phyloP scores from a whole-genome alignment of 495 filamentous ascomycete genomes.

The Tuber microsphaerosporum region DNA sequence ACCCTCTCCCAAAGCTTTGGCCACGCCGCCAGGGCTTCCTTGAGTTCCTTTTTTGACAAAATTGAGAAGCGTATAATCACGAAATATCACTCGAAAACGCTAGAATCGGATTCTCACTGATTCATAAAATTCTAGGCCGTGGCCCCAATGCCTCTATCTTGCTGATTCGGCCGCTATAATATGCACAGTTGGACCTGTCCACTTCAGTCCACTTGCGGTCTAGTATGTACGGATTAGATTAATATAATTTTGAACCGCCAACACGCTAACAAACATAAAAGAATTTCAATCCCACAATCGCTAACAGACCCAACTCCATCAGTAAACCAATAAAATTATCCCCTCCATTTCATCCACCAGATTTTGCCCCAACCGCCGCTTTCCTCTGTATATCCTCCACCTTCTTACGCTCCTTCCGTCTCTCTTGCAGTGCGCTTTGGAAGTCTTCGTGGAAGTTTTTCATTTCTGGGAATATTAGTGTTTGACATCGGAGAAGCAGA shows the following conservation, averaged over 20 bases:
- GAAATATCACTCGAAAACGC: background rate
- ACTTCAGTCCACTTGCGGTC: background rate
- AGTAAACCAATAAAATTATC: background rate
- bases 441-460: slow-evolving; percentile 23
- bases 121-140: background rate
- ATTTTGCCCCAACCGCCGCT: slow-evolving; percentile 15
- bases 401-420: slow-evolving; percentile 27
- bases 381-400: slow-evolving; percentile 29
- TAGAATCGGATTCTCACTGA: background rate
- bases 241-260: background rate
- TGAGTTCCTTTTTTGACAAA: background rate
- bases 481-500: background rate
- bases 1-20: background rate
- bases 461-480: slow-evolving; percentile 17
- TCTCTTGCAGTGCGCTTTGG: slow-evolving; percentile 17
- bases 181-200: background rate
- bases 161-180: background rate
- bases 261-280: background rate
- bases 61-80: background rate
- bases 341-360: background rate
- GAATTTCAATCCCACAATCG: background rate
- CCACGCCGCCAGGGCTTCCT: background rate
- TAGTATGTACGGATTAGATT: background rate
- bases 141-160: background rate
- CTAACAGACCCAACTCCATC: background rate